A percentile compares a stretch with the other conserved stretches of the same genome.
These are phyloP conservation scores for Ruellia speciosa DNA, from an alignment of 305 asterid species.

Conservation along the genomic window DNA sequence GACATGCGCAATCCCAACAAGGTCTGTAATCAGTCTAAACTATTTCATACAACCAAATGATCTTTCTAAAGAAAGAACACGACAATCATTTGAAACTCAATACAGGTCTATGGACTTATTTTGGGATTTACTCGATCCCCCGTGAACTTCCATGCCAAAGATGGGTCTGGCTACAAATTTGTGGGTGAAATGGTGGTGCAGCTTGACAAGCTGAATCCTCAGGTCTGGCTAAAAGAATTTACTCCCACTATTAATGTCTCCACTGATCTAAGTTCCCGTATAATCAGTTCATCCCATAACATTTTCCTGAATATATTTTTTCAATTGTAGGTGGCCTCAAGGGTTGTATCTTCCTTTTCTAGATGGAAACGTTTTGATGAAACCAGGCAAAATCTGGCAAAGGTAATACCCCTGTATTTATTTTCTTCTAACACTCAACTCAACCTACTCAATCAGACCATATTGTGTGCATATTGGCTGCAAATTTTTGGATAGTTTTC, in stretches of 20 bases:
- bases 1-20: conserved; percentile 90
- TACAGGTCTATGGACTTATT: conserved; percentile 71
- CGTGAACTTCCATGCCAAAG: conserved; percentile 62
- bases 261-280: conserved; percentile 1
- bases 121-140: conserved; percentile 79
- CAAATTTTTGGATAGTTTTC: background rate
- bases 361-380: conserved; percentile 79
- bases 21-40: conserved; percentile 31
- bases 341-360: conserved; percentile 71
- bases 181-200: conserved; percentile 63
- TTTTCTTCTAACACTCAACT: background rate
- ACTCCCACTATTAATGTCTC: background rate
- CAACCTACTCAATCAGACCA: background rate
- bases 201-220: conserved; percentile 77
- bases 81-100: conserved; percentile 8
- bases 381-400: conserved; percentile 56
- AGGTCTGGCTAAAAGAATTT: conserved; percentile 29
- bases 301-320: conserved; percentile 1
- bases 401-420: conserved; percentile 31
- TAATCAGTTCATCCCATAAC: background rate
- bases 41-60: background rate
- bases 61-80: background rate
- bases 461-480: background rate
- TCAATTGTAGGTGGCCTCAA: conserved; percentile 57
- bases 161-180: conserved; percentile 67